Evolutionary conservation across 495 filamentous ascomycete species (phyloP).

Genomic region (Talaromyces proteolyticus): DNA sequence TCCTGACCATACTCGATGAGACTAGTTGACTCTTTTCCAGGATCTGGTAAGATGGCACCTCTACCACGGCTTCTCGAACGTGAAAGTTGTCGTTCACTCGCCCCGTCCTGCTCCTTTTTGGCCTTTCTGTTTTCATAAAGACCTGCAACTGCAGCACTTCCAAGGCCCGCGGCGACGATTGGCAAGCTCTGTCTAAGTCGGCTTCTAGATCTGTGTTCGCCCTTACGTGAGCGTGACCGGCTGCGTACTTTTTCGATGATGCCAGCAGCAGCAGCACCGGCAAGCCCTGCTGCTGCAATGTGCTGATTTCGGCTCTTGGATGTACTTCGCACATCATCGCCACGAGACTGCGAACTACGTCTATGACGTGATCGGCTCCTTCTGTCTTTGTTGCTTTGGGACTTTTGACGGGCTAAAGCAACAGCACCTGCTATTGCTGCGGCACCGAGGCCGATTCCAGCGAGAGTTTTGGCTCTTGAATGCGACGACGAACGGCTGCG

Average conservation of each 20-base stretch:
- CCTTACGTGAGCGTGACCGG: slow-evolving; percentile 58
- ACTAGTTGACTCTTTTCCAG: slow-evolving; percentile 51
- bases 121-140: slow-evolving; percentile 74
- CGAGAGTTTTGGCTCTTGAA: slow-evolving; percentile 52
- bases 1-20: slow-evolving; percentile 79
- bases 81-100: slow-evolving; percentile 40
- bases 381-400: slow-evolving; percentile 54
- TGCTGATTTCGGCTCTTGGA: slow-evolving; percentile 59
- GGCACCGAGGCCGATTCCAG: slow-evolving; percentile 71
- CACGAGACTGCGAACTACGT: slow-evolving; percentile 44
- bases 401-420: slow-evolving; percentile 65
- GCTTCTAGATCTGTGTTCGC: slow-evolving; percentile 51
- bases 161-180: slow-evolving; percentile 70
- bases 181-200: slow-evolving; percentile 53
- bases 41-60: slow-evolving; percentile 49
- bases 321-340: slow-evolving; percentile 25
- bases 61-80: slow-evolving; percentile 50
- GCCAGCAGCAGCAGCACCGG: slow-evolving; percentile 72
- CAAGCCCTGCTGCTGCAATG: slow-evolving; percentile 72
- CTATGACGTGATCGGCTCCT: slow-evolving; percentile 66
- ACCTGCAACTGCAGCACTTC: slow-evolving; percentile 72
- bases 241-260: slow-evolving; percentile 68
- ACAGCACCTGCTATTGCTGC: slow-evolving; percentile 77
- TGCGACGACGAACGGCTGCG: slow-evolving; percentile 52
- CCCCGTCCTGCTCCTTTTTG: slow-evolving; percentile 55